phyloP scores from a whole-genome alignment of 2,329 filamentous ascomycete species.

The Venturia asperata region DNA sequence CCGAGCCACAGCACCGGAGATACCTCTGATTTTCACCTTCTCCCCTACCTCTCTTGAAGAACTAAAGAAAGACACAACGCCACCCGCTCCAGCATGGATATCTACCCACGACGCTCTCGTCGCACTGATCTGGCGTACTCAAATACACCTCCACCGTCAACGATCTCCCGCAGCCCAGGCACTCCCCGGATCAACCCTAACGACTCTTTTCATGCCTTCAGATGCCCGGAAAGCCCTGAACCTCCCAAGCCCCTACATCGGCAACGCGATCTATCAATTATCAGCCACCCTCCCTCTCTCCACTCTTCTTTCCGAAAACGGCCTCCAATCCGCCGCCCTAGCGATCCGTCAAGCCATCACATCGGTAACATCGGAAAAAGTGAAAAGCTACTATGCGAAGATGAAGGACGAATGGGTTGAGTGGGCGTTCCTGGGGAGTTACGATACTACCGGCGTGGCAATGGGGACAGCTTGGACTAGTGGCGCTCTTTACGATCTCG shows the following conservation, averaged over 20 bases:
- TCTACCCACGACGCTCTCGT: slow-evolving; percentile 17
- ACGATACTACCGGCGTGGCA: slow-evolving; percentile 11
- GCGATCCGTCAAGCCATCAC: slow-evolving; percentile 15
- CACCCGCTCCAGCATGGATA: slow-evolving; percentile 13
- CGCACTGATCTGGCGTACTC: slow-evolving; percentile 14
- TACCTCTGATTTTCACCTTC: slow-evolving; percentile 5
- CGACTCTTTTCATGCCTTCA: background rate
- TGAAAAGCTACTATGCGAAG: slow-evolving; percentile 11
- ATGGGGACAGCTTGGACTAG: slow-evolving; percentile 17
- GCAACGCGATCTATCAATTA: slow-evolving; percentile 18
- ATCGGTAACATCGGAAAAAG: slow-evolving; percentile 9
- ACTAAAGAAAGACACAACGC: slow-evolving; percentile 10
- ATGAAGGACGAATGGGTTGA: slow-evolving; percentile 10
- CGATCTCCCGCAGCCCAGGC: background rate
- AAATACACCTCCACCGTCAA: slow-evolving; percentile 7
- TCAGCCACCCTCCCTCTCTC: slow-evolving; percentile 14
- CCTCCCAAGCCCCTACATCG: background rate
- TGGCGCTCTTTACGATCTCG: slow-evolving; percentile 1
- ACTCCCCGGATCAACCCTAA: background rate
- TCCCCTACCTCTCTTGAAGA: background rate
- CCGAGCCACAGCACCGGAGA: slow-evolving; percentile 2
- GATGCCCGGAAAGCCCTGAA: background rate
- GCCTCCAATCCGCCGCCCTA: slow-evolving; percentile 10
- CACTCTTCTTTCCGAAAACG: slow-evolving; percentile 13
- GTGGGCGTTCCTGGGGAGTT: slow-evolving; percentile 9